Percentiles rank a stretch among this genome's conserved stretches.
Evolutionary conservation across 2,329 filamentous ascomycete genomes (phyloP).

Genomic region (Sphaerostilbella broomeana): DNA sequence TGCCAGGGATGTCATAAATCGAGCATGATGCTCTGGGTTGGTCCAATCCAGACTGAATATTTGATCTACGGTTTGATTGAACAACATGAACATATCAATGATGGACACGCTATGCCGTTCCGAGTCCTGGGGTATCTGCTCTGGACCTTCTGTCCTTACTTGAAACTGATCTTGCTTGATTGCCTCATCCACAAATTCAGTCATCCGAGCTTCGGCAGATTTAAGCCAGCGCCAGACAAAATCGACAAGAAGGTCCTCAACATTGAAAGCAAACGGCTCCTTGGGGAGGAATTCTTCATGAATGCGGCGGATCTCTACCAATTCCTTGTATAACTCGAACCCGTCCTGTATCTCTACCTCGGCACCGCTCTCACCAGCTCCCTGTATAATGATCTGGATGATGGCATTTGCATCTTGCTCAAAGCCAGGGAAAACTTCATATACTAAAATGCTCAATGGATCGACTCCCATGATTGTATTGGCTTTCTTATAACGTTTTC

Average conservation of each 20-base stretch:
- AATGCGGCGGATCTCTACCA: slow-evolving; percentile 77
- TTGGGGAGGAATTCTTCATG: slow-evolving; percentile 69
- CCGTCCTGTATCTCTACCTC: slow-evolving; percentile 87
- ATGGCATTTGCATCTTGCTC: slow-evolving; percentile 84
- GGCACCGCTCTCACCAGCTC: slow-evolving; percentile 59
- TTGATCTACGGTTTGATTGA: slow-evolving; percentile 86
- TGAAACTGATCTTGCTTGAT: slow-evolving; percentile 86
- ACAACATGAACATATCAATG: slow-evolving; percentile 87
- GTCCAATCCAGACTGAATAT: slow-evolving; percentile 85
- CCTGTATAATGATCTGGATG: slow-evolving; percentile 70
- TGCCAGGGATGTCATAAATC: slow-evolving; percentile 91
- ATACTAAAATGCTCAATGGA: slow-evolving; percentile 63
- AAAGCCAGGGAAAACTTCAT: slow-evolving; percentile 81
- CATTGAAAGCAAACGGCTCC: slow-evolving; percentile 73
- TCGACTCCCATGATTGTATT: slow-evolving; percentile 76
- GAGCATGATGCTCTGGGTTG: slow-evolving; percentile 86
- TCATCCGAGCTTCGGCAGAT: slow-evolving; percentile 70
- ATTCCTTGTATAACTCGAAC: slow-evolving; percentile 85
- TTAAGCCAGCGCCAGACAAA: slow-evolving; percentile 97
- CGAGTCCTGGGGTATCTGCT: slow-evolving; percentile 63
- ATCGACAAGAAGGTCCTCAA: slow-evolving; percentile 77
- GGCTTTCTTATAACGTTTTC: slow-evolving; percentile 85
- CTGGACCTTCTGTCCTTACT: slow-evolving; percentile 59
- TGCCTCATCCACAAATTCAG: slow-evolving; percentile 80
- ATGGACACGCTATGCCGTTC: slow-evolving; percentile 89